A percentile compares a stretch with the other conserved stretches of the same genome.
These are phyloP conservation scores for Xylaria cubensis DNA, from an alignment of 495 filamentous ascomycete genomes.

Conservation along the genomic window DNA sequence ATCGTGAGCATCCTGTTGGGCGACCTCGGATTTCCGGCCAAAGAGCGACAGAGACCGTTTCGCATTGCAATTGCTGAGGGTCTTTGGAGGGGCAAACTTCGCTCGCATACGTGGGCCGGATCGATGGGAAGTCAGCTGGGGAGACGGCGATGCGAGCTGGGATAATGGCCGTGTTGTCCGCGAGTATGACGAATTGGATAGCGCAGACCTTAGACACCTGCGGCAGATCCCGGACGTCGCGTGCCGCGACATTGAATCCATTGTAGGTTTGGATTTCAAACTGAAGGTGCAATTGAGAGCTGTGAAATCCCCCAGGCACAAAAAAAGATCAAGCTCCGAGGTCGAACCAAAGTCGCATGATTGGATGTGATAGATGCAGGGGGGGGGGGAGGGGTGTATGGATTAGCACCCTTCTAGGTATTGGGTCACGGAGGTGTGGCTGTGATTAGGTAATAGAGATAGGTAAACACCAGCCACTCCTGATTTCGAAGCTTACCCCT, in stretches of 20 bases:
- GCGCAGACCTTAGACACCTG: slow-evolving; percentile 32
- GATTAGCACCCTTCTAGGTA: not conserved
- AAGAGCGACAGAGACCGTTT: slow-evolving; percentile 38
- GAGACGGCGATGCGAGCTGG: slow-evolving; percentile 22
- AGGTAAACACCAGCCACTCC: slow-evolving; percentile 24
- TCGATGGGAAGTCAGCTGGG: slow-evolving; percentile 4
- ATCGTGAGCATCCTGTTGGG: slow-evolving; percentile 33
- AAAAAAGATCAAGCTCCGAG: slow-evolving; percentile 7
- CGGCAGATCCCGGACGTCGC: slow-evolving; percentile 39
- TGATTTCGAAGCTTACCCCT: not conserved
- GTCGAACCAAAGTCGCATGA: slow-evolving; percentile 14
- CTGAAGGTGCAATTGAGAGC: not conserved
- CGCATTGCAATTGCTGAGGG: not conserved
- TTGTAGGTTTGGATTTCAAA: slow-evolving; percentile 13
- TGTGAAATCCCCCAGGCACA: not conserved
- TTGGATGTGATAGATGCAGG: not conserved
- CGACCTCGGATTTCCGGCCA: slow-evolving; percentile 29
- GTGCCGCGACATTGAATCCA: slow-evolving; percentile 33
- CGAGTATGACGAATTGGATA: slow-evolving; percentile 31
- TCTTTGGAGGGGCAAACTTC: slow-evolving; percentile 10
- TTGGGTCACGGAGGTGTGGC: not conserved
- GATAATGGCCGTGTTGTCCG: slow-evolving; percentile 32
- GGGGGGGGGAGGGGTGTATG: not conserved
- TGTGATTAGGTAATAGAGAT: not conserved
- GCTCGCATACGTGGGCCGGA: not conserved